Base-by-base conservation (phyloP, 2,329 filamentous ascomycete genomes). In the Colletotrichum karsti region DNA sequence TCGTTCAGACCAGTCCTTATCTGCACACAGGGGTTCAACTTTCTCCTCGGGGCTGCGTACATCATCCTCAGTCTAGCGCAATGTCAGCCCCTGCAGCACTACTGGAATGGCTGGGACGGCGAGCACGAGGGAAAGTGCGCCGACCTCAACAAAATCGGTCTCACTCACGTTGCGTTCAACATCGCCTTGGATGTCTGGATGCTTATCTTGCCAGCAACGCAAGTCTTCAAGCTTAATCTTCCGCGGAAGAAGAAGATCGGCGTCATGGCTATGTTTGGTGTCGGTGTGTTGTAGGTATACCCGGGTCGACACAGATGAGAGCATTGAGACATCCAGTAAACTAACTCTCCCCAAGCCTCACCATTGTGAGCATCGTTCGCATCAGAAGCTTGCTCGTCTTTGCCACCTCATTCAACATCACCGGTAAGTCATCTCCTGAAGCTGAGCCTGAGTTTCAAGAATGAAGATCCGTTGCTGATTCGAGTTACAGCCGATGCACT, bases 231-330 rank as follows among this genome's bases (percentile, higher is more conserved):
- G 9, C 28, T 66, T 3, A 54, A 61, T 7, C 26, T 66, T 5
- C 28, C 28, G 4, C 9, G 8, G 1, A 44, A 24, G 15, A 54
- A 61, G 15, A 66, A 66, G 48, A 10, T 60, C 12, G 56, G 35
- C 4, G 48, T 62, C 1, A 48, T 66, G 18, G 24, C 35, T 2
- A 66, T 66, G 63, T 66, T 66, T 10, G 44, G 56, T 8, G n/a
- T 54, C 9, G 57, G 56, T 1, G 12, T 62, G 7, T 66, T 55
- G 63, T 62, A 18, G 62, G 63, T 30, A 20, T 33, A 33, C 3
- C 1, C 8, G 1, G 1, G 7, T 20, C 3, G 0, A 13, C 9
- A 8, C 8, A n/a, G n/a, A n/a, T n/a, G n/a, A n/a, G n/a, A n/a
- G 1, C 18, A 7, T 7, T 1, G 5, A 3, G 1, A 10, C 2